These are phyloP conservation scores for Colletotrichum sp. DNA, from an alignment of 2,329 filamentous ascomycete genomes.

Conservation along the genomic window DNA sequence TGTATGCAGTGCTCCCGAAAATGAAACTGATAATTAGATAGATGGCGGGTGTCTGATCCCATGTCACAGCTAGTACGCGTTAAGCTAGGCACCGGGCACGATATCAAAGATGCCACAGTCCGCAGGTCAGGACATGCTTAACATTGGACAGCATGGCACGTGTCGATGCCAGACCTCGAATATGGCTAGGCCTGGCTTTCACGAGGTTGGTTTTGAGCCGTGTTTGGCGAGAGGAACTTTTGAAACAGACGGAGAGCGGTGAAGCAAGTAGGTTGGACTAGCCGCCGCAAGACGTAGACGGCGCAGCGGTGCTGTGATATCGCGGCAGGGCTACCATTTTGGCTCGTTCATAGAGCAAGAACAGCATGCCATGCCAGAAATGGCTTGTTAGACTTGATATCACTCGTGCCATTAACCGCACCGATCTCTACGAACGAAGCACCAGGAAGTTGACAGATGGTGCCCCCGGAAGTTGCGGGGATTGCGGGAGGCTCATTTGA, in stretches of 20 bases:
- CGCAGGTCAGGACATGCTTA: not conserved
- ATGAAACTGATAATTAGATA: not conserved
- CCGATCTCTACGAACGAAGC: not conserved
- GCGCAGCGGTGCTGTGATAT: not conserved
- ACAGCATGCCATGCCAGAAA: not conserved
- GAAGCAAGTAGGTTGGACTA: not conserved
- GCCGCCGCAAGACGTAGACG: not conserved
- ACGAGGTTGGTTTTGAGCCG: not conserved
- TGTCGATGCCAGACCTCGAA: not conserved
- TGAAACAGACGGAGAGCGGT: not conserved
- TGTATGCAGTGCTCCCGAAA: not conserved
- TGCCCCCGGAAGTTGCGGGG: not conserved
- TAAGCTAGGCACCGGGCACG: not conserved
- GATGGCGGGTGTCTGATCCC: not conserved
- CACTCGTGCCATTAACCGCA: not conserved
- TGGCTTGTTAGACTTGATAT: accelerated
- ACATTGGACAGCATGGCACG: not conserved
- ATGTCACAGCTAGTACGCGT: not conserved
- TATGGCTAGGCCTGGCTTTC: not conserved
- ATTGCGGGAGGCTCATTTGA: not conserved
- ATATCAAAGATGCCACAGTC: not conserved
- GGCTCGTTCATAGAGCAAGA: not conserved
- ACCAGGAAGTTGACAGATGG: not conserved
- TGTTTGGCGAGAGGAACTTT: not conserved
- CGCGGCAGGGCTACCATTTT: not conserved